Evolutionary conservation across 495 filamentous ascomycete species (phyloP).

Genomic region (Amorphotheca resinae): DNA sequence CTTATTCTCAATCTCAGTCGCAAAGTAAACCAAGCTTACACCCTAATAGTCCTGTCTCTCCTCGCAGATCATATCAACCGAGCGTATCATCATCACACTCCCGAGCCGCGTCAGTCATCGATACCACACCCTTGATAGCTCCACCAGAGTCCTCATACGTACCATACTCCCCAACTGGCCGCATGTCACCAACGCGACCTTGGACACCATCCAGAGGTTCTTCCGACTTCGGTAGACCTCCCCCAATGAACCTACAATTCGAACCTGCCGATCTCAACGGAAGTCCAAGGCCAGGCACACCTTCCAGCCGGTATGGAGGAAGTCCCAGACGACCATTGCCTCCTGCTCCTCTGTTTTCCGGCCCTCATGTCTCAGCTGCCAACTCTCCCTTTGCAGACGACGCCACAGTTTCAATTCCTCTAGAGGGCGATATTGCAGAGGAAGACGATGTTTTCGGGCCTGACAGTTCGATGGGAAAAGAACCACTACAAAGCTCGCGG

Average conservation of each 20-base stretch:
- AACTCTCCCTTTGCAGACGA: slow-evolving; percentile 34
- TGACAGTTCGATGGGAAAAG: slow-evolving; percentile 34
- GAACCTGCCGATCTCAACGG: slow-evolving; percentile 85
- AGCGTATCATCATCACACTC: slow-evolving; percentile 33
- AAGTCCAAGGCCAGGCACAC: slow-evolving; percentile 78
- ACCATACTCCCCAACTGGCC: slow-evolving; percentile 22
- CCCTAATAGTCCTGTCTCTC: slow-evolving; percentile 16
- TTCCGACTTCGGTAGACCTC: slow-evolving; percentile 52
- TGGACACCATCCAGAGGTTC: slow-evolving; percentile 58
- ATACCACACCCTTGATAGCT: slow-evolving; percentile 34
- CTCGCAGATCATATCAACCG: slow-evolving; percentile 34
- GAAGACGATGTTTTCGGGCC: slow-evolving; percentile 70
- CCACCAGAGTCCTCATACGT: slow-evolving; percentile 32
- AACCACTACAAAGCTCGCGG: slow-evolving; percentile 27
- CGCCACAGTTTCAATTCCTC: slow-evolving; percentile 46
- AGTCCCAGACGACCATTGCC: slow-evolving; percentile 82
- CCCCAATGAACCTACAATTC: slow-evolving; percentile 52
- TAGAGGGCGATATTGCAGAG: slow-evolving; percentile 35
- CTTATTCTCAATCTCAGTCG: slow-evolving; percentile 8
- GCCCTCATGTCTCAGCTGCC: slow-evolving; percentile 24
- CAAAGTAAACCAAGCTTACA: slow-evolving; percentile 28
- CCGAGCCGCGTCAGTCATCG: slow-evolving; percentile 27
- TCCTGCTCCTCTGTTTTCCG: slow-evolving; percentile 73
- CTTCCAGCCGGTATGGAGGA: slow-evolving; percentile 73
- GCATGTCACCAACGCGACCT: slow-evolving; percentile 45